Conservation (phyloP, 1,139 yeast species). For the Saccharomyces pastorianus region DNA sequence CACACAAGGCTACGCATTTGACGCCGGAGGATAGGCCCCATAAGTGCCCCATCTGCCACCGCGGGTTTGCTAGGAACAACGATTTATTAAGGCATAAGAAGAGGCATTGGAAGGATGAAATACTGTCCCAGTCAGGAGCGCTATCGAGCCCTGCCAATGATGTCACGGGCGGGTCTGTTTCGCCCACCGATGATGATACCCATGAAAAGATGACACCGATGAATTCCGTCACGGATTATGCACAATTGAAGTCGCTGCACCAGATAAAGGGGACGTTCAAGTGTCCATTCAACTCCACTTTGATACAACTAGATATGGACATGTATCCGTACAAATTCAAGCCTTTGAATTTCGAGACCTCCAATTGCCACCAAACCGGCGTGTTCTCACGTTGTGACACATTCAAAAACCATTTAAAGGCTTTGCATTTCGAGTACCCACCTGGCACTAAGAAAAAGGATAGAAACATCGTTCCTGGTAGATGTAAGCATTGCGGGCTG, state of each 20-base stretch:
- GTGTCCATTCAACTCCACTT: slow-evolving; percentile 37
- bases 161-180: slow-evolving; percentile 4
- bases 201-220: slow-evolving; percentile 2
- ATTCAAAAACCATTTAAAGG: slow-evolving; percentile 81
- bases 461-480: slow-evolving; percentile 58
- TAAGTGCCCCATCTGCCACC: slow-evolving; percentile 63
- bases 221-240: slow-evolving; percentile 7
- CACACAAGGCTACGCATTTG: slow-evolving; percentile 77
- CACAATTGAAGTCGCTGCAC: slow-evolving; percentile 23
- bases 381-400: slow-evolving; percentile 86
- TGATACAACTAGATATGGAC: slow-evolving; percentile 28
- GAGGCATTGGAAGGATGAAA: slow-evolving; percentile 67
- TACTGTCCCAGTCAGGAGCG: slow-evolving; percentile 28
- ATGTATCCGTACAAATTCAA: slow-evolving; percentile 23
- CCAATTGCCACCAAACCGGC: slow-evolving; percentile 67
- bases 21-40: slow-evolving; percentile 71
- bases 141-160: slow-evolving; percentile 4
- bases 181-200: background rate
- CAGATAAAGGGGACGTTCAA: slow-evolving; percentile 38
- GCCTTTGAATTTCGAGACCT: slow-evolving; percentile 22
- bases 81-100: slow-evolving; percentile 78
- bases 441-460: slow-evolving; percentile 76
- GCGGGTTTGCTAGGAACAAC: slow-evolving; percentile 88
- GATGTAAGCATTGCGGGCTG: slow-evolving; percentile 67
- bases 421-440: slow-evolving; percentile 85